A percentile compares a stretch with the other conserved stretches of the same genome.
phyloP scores from a whole-genome alignment of 306 rosid species.

The Cicer yamashitae region DNA sequence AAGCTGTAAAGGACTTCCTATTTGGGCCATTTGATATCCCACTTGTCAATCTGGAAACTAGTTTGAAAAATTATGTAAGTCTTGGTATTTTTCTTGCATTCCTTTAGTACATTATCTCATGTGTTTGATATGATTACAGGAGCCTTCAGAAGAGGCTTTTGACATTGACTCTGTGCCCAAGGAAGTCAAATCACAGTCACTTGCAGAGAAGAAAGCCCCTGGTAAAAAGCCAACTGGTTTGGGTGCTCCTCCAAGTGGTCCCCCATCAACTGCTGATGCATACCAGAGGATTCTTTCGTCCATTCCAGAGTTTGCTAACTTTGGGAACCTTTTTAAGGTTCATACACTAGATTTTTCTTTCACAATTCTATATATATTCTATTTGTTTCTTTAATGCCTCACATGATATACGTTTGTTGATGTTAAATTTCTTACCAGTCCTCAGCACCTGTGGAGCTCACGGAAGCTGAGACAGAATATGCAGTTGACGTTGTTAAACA shows the following conservation, averaged over 20 bases:
- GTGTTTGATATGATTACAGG: constrained; percentile 66
- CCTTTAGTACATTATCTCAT: constrained; percentile 42
- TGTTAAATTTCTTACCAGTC: constrained; percentile 63
- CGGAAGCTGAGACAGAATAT: constrained; percentile 97
- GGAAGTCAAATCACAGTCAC: constrained; percentile 84
- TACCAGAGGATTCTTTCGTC: constrained; percentile 80
- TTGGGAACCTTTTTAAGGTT: constrained; percentile 96
- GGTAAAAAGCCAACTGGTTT: constrained; percentile 89
- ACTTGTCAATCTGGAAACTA: constrained; percentile 86
- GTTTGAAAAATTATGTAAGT: constrained; percentile 92
- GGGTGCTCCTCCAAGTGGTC: constrained; percentile 81
- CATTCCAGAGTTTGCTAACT: constrained; percentile 76
- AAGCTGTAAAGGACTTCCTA: constrained; percentile 74
- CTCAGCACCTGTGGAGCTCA: constrained; percentile 94
- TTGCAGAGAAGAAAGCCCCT: constrained; percentile 90
- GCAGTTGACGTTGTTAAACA: constrained; percentile 95
- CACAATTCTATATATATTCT: constrained; percentile 19
- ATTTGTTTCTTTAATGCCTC: constrained; percentile 18
- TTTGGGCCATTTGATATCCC: constrained; percentile 94
- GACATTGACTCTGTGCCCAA: constrained; percentile 79
- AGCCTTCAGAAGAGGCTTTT: constrained; percentile 92
- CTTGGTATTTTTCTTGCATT: constrained; percentile 41
- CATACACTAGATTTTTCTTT: constrained; percentile 38
- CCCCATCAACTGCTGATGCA: constrained; percentile 76
- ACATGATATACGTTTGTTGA: constrained; percentile 33